Conservation (phyloP, 371 early-diverging fungal genomes). For the Thermomucor indicae-seudaticae region DNA sequence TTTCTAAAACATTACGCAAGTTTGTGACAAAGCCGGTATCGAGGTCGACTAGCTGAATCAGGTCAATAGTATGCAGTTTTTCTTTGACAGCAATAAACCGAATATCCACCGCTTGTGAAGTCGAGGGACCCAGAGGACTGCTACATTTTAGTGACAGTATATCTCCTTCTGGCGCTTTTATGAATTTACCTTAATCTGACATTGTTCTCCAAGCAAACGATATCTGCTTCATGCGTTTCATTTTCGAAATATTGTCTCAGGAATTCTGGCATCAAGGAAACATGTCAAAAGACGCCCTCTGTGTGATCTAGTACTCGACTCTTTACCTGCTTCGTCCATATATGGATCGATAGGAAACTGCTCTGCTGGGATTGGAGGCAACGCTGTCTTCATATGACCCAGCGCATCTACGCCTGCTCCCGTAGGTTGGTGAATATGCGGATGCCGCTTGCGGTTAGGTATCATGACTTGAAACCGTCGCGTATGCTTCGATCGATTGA, state of each 20-base stretch:
- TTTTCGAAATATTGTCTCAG: conserved; percentile 58
- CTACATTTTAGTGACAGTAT: neutral
- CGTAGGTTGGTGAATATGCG: conserved; percentile 22
- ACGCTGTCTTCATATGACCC: conserved; percentile 21
- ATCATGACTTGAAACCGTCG: conserved; percentile 62
- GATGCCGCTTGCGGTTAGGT: conserved; percentile 59
- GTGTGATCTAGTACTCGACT: too few relatives aligned
- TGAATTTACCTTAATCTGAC: conserved; percentile 50
- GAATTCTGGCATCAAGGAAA: conserved; percentile 33
- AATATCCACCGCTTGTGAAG: conserved; percentile 69
- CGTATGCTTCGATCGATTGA: conserved; percentile 67
- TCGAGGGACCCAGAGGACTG: conserved; percentile 62
- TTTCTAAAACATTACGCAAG: conserved; percentile 52
- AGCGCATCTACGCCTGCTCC: conserved; percentile 23
- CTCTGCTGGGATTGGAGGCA: conserved; percentile 46
- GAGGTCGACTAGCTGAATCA: conserved; percentile 65
- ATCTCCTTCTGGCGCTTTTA: neutral
- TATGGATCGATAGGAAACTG: conserved; percentile 52
- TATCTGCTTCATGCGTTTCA: conserved; percentile 67
- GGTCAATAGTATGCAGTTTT: conserved; percentile 63
- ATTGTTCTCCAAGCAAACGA: conserved; percentile 72
- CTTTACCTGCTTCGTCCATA: conserved; percentile 57
- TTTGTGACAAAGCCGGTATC: conserved; percentile 68
- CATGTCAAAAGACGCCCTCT: neutral
- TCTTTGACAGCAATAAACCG: conserved; percentile 79